Percentiles rank a stretch among this genome's conserved stretches.
phyloP scores from a whole-genome alignment of 805 yeast genomes.

The Brettanomyces sp. region DNA sequence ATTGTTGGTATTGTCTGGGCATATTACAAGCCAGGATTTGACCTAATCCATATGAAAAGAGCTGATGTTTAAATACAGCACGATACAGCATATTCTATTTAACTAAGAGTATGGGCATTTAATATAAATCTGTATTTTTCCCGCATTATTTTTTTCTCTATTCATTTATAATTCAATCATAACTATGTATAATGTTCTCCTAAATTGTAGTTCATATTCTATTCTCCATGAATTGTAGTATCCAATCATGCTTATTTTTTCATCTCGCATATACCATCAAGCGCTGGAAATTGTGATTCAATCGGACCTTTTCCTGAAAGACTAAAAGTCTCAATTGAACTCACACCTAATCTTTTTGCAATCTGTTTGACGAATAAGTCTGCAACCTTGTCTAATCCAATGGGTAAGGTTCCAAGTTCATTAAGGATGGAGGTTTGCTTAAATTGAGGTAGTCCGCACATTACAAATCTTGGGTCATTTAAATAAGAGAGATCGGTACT shows the following conservation, averaged over 20 bases:
- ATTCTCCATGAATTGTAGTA: too few species aligned
- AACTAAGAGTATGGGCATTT: too few species aligned
- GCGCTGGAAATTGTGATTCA: neutral
- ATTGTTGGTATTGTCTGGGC: too few species aligned
- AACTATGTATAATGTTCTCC: too few species aligned
- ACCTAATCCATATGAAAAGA: too few species aligned
- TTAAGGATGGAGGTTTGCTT: constrained; percentile 44
- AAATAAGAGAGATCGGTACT: constrained; percentile 63
- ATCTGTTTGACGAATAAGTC: constrained; percentile 34
- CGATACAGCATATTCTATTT: too few species aligned
- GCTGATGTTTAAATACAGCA: too few species aligned
- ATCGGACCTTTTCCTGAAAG: neutral
- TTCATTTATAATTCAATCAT: too few species aligned
- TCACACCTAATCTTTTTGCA: constrained; percentile 27
- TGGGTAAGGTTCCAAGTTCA: constrained; percentile 8
- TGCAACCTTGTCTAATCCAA: constrained; percentile 28
- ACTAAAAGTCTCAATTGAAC: constrained; percentile 3
- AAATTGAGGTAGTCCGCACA: constrained; percentile 75
- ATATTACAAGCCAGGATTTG: too few species aligned
- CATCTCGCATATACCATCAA: constrained; percentile 2
- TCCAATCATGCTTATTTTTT: neutral
- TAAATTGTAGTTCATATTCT: too few species aligned
- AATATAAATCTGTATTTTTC: too few species aligned
- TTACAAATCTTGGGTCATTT: constrained; percentile 49
- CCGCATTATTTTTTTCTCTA: too few species aligned